Base-by-base conservation (phyloP, 2,329 filamentous ascomycete genomes). In the Neobulgaria alba region DNA sequence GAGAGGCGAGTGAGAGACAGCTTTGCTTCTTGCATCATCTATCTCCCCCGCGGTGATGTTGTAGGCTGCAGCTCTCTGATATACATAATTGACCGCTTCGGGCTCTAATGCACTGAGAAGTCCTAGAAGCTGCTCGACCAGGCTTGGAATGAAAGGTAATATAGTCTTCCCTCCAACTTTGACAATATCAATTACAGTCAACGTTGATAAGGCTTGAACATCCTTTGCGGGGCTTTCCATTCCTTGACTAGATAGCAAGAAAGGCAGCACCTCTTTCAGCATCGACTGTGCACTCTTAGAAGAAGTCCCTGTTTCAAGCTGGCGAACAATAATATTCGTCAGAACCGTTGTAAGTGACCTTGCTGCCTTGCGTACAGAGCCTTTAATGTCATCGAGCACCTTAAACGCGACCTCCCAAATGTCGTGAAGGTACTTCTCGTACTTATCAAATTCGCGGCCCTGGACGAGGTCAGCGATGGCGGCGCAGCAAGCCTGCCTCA, bases 321-420 rank as follows among this genome's bases (percentile, higher is more conserved):
- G 85, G 19, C 88, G 80, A 3, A 93, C 86, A 10, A 96, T 73
- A 12, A 85, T 84, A 38, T 85, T 88, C 1, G 88, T 93, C 26
- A 98, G 70, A 0, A 80, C 78, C 59, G 89, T 81, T 55, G 89
- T 94, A 3, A 98, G 72, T 45, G 80, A 79, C 33, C 88, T 72
- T 1, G 92, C 92, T 1, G 88, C 84, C 26, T 75, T 71, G 38
- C 92, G 76, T 3, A 98, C 92, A 1, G 83, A 88, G 5, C 82
- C 83, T 60, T 98, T 98, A 61, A 96, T 93, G 60, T 98, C 92
- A 60, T 98, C 92, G 4, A 96, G 69, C 0, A 98, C 88, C 56
- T 87, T 93, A 61, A 96, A 83, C 0, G 87, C 83, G 19, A 83
- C 77, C 9, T 75, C 76, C 82, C 92, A 95, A 36, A 96, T 87